These are phyloP conservation scores for Brassica nigra DNA, from an alignment of 345 rosid species.

Conservation along the genomic window DNA sequence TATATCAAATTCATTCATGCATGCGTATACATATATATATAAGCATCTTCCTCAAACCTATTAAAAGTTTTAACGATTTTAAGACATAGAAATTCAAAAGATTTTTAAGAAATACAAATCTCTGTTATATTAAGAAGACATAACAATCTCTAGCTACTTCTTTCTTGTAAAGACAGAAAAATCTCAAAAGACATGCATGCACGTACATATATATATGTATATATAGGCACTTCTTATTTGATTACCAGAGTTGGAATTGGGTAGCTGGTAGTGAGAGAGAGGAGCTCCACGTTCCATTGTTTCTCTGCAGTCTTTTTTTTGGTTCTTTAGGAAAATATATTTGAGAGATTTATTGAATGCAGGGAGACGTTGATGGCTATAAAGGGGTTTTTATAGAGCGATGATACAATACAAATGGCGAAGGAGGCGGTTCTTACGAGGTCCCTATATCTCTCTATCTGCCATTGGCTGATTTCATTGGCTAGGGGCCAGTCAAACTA, in stretches of 20 bases:
- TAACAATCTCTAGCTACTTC: background rate
- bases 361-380: conserved; percentile 29
- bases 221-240: conserved; percentile 2
- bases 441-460: conserved; percentile 17
- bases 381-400: conserved; percentile 37
- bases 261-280: conserved; percentile 36
- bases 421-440: conserved; percentile 46
- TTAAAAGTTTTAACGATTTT: no score
- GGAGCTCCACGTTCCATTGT: conserved; percentile 48
- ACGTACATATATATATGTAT: background rate
- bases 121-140: background rate
- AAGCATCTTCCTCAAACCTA: background rate
- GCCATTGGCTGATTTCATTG: conserved; percentile 33
- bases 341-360: conserved; percentile 33
- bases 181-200: background rate
- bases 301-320: conserved; percentile 32
- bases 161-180: conserved; percentile 3
- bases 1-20: conserved; percentile 26
- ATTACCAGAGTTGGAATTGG: conserved; percentile 41
- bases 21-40: background rate
- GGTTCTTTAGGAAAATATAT: conserved; percentile 16
- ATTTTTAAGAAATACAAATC: background rate
- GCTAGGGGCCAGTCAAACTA: conserved; percentile 35
- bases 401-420: conserved; percentile 41
- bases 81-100: background rate